These are phyloP conservation scores for Laburnicola sp. DNA, from an alignment of 2,329 filamentous ascomycete genomes.

Conservation along the genomic window DNA sequence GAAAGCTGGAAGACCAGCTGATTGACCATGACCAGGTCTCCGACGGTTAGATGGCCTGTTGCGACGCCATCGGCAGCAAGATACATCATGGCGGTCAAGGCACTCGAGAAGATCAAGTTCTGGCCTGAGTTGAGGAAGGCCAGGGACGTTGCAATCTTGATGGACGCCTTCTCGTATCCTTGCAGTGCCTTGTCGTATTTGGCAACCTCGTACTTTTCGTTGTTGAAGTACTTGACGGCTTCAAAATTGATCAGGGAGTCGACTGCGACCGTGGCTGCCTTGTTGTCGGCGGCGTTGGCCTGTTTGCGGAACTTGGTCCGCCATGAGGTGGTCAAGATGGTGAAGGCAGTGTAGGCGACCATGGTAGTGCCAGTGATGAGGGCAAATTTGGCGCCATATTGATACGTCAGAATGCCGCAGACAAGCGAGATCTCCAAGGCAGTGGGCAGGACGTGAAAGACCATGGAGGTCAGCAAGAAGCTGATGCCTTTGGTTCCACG, in stretches of 20 bases:
- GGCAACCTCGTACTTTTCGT: constrained; percentile 89
- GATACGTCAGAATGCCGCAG: constrained; percentile 93
- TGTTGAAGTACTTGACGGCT: constrained; percentile 99
- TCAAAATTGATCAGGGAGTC: constrained; percentile 99
- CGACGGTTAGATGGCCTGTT: constrained; percentile 78
- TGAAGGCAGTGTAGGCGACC: constrained; percentile 94
- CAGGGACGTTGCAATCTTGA: constrained; percentile 93
- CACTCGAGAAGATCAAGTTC: constrained; percentile 94
- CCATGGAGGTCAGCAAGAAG: constrained; percentile 96
- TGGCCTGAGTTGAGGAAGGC: constrained; percentile 93
- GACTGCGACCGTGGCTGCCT: constrained; percentile 89
- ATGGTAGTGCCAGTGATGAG: constrained; percentile 89
- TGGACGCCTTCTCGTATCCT: constrained; percentile 88
- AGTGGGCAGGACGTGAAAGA: constrained; percentile 94
- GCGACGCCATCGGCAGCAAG: constrained; percentile 89
- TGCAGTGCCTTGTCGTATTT: constrained; percentile 86
- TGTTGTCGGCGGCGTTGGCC: constrained; percentile 95
- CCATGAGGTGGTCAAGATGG: constrained; percentile 95
- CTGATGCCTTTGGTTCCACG: constrained; percentile 98
- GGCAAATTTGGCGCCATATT: constrained; percentile 90
- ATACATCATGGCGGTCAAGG: constrained; percentile 97
- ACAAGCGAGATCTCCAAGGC: constrained; percentile 93
- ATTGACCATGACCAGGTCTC: constrained; percentile 98
- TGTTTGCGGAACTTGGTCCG: constrained; percentile 93
- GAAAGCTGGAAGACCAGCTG: constrained; percentile 98